phyloP scores from a whole-genome alignment of 768 basidiomycete species.

The Pleurotus eryngii region DNA sequence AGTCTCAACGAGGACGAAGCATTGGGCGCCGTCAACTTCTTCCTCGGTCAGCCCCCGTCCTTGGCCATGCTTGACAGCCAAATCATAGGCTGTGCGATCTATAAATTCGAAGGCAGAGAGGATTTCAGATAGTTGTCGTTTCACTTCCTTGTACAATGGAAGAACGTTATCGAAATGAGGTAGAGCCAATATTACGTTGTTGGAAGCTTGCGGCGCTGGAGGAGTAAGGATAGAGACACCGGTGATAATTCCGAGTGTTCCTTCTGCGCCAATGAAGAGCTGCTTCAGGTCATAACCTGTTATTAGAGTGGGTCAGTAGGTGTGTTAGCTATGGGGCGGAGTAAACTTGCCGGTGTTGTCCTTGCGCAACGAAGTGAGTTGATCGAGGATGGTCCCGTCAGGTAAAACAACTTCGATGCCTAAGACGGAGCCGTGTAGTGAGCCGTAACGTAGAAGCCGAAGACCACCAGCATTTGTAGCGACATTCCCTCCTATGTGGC shows the following conservation, averaged over 20 bases:
- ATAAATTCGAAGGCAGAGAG: slow-evolving; percentile 97
- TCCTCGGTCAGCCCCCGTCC: slow-evolving; percentile 71
- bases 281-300: slow-evolving; percentile 97
- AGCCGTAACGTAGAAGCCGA: slow-evolving; percentile 89
- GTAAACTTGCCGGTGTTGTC: slow-evolving; percentile 84
- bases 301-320: slow-evolving; percentile 5
- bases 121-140: slow-evolving; percentile 85
- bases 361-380: slow-evolving; percentile 87
- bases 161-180: slow-evolving; percentile 85
- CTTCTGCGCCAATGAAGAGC: slow-evolving; percentile 96
- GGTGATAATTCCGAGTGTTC: slow-evolving; percentile 93
- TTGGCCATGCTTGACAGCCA: slow-evolving; percentile 81
- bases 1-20: slow-evolving; percentile 92
- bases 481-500: slow-evolving; percentile 97
- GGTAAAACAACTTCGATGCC: slow-evolving; percentile 95
- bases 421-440: slow-evolving; percentile 90
- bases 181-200: slow-evolving; percentile 89
- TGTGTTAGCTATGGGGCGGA: neutral
- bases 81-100: slow-evolving; percentile 80
- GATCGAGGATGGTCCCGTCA: slow-evolving; percentile 88
- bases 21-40: slow-evolving; percentile 74
- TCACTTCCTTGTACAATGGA: slow-evolving; percentile 78
- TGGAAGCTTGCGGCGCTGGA: slow-evolving; percentile 74
- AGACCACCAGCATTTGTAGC: slow-evolving; percentile 98
- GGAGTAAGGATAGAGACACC: slow-evolving; percentile 94